These are phyloP conservation scores for Tulasnella sp. DNA, from an alignment of 768 basidiomycete genomes.

Conservation along the genomic window DNA sequence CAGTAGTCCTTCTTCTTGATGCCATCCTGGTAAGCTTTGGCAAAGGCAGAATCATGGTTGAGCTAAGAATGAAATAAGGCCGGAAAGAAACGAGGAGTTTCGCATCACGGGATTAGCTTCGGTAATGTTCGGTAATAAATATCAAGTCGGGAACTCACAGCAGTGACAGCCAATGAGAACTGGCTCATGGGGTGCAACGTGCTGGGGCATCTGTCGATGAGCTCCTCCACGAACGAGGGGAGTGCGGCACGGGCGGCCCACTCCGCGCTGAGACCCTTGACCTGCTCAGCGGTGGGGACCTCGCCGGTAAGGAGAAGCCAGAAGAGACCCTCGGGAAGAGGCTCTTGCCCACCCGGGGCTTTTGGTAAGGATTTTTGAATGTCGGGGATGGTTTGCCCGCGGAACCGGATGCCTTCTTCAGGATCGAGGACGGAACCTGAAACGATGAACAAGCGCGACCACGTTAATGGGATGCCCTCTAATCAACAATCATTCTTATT, in stretches of 20 bases:
- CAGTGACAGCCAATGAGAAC: slow-evolving; percentile 92
- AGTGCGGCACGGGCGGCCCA: slow-evolving; percentile 90
- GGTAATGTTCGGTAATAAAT: not conserved
- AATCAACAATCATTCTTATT: slow-evolving; percentile 11
- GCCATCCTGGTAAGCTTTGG: slow-evolving; percentile 87
- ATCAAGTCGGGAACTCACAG: slow-evolving; percentile 39
- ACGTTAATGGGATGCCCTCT: not conserved
- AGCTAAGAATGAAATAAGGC: slow-evolving; percentile 35
- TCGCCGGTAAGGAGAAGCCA: slow-evolving; percentile 95
- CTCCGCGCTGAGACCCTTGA: slow-evolving; percentile 73
- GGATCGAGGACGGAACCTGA: slow-evolving; percentile 82
- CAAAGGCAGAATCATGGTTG: slow-evolving; percentile 94
- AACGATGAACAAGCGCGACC: not conserved
- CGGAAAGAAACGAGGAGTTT: no score
- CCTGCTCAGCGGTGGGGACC: slow-evolving; percentile 84
- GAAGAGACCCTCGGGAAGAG: slow-evolving; percentile 88
- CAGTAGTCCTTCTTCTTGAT: slow-evolving; percentile 95
- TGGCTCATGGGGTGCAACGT: slow-evolving; percentile 99
- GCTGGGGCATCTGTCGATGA: slow-evolving; percentile 85
- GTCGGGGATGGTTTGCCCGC: slow-evolving; percentile 90
- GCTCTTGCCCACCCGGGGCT: slow-evolving; percentile 78
- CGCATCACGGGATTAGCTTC: slow-evolving; percentile 11
- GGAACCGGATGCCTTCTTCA: slow-evolving; percentile 97
- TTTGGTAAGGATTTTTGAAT: slow-evolving; percentile 79
- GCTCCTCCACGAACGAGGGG: slow-evolving; percentile 92